Evolutionary conservation across 805 yeast species (phyloP), one percentile per base, ranked within the genome.

Genomic region (Candida morakotiae): DNA sequence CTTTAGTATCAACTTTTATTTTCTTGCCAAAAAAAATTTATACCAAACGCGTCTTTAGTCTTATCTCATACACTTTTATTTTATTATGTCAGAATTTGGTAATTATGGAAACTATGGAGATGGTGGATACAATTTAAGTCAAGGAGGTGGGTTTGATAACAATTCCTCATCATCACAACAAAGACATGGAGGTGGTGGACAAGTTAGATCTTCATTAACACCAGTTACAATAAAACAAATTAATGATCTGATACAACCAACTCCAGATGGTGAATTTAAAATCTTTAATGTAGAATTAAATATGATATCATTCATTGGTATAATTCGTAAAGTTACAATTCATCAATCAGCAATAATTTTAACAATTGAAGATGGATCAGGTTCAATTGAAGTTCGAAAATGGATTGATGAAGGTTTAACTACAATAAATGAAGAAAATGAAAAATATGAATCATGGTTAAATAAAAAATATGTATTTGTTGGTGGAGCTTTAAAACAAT

Each of bases 211-310:
- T 2, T 46, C 53, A 20, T 44, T 64, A 31, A 65, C 69, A 3
- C 89, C 94, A 2, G 87, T 83, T 9, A 83, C 94, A 1, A 77
- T 84, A 48, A 83, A 82, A 52, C 85, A 81, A 56, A 70, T 84
- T 41, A 65, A 73, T 41, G 86, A 81, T 37, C 72, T 84, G 3
- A 64, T 70, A 11, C 85, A 77, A 40, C 62, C 67, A 3, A 72
- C 75, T 3, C 84, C 81, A 28, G 94, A 84, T 53, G 84, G 83
- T 9, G 83, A 81, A 5, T 84, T 73, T 55, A 67, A 62, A 20
- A 60, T 78, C 23, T 71, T 78, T 49, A 78, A 77, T 31, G 73
- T 82, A 28, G 82, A 79, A 38, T 58, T 84, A 36, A 76, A 73
- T 47, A 71, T 77, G 53, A 82, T 84, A 9, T 70, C 80, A 18